These are phyloP conservation scores for Setaria italica DNA, from an alignment of 202 grass and related monocot species.

Conservation along the genomic window DNA sequence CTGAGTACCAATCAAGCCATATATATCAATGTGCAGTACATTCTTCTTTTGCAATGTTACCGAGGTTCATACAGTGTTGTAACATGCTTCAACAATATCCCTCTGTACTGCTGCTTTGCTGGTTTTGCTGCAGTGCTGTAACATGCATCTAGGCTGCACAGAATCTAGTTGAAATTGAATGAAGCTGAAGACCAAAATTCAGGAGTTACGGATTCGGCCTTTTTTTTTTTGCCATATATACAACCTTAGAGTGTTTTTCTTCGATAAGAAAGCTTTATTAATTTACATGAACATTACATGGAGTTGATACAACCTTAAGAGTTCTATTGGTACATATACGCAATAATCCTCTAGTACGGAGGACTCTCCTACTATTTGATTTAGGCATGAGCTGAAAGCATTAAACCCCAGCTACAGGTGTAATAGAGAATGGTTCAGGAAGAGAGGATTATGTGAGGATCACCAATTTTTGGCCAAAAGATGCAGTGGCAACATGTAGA, in stretches of 20 bases:
- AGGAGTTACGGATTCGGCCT: background rate
- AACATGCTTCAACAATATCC: constrained; percentile 47
- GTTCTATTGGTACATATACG: background rate
- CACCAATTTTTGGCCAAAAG: background rate
- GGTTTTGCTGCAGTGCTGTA: constrained; percentile 38
- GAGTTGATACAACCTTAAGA: background rate
- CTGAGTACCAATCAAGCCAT: constrained; percentile 50
- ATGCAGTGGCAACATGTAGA: background rate
- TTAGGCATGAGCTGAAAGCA: background rate
- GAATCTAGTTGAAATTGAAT: constrained; percentile 16
- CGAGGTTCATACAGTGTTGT: constrained; percentile 48
- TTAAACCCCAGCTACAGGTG: background rate
- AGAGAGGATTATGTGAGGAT: constrained; percentile 8
- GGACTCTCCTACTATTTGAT: background rate
- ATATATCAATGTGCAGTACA: constrained; percentile 46
- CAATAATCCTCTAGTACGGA: background rate
- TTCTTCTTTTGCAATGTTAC: constrained; percentile 49
- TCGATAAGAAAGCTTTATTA: no score
- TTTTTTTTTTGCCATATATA: background rate
- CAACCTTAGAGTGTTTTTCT: background rate
- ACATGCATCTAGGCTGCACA: constrained; percentile 29
- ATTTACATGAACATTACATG: no score
- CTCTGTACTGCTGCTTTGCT: constrained; percentile 3
- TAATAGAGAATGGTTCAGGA: background rate
- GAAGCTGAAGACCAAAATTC: constrained; percentile 6